Evolutionary conservation across 257 asterid species (phyloP), one percentile per base, ranked within the genome.

Genomic region (Solanum pimpinellifolium): DNA sequence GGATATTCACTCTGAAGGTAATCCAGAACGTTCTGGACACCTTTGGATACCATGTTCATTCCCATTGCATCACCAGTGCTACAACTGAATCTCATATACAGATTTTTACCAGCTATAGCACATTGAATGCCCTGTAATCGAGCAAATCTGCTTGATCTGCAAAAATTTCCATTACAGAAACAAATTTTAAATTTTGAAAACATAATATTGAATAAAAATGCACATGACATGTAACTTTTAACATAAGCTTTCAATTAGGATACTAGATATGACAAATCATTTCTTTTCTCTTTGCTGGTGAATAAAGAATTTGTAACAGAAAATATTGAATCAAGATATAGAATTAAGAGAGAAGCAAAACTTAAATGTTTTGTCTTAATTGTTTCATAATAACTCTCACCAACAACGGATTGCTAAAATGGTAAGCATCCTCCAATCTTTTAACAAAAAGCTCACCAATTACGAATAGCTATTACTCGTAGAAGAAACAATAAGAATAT

Each of bases 31-130:
- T 92, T 91, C 62, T 92, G 93, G 2, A 92, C 95, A 29, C 95
- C 95, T 52, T 92, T 92, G 44, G 95, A 92, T 7, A 92, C 93
- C 95, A 92, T 92, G 83, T 92, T 92, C 93, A 91, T 92, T 59
- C 95, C 95, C 95, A 92, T 92, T 47, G 95, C 95, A 88, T 92
- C 95, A 70, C 93, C 95, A n/a, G 95, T 92, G 88, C 93, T 85
- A 85, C 95, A 92, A 46, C 59, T 80, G 83, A 92, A 92, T 86
- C 95, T 91, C 86, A 92, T 89, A 85, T 88, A 92, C 31, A 92
- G 35, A 85, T 92, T 92, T 87, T 91, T 92, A 86, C 95, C 95
- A 13, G 95, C 95, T 29, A 92, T 87, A 75, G 93, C 93, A 86
- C 93, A 92, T 21, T 85, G 89, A 69, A 92, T 86, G 21, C 91